These are phyloP conservation scores for Leucoagaricus sp. DNA, from an alignment of 1,284 basidiomycete genomes.

Conservation along the genomic window DNA sequence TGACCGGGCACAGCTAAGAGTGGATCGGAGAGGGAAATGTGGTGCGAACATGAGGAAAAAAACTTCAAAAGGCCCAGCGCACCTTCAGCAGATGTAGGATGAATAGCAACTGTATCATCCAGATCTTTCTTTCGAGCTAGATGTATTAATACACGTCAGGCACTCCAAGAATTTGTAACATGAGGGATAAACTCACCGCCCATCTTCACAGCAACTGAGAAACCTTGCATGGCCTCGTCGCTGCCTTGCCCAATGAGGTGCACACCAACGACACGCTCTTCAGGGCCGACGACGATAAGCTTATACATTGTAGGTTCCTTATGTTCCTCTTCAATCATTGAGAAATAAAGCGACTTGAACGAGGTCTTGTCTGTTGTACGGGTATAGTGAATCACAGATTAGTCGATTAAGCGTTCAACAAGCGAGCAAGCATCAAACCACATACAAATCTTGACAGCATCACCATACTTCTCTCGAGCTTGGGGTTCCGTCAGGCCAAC, in stretches of 20 bases:
- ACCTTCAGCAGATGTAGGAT: slow-evolving; percentile 82
- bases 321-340: slow-evolving; percentile 83
- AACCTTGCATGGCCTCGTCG: slow-evolving; percentile 94
- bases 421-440: slow-evolving; percentile 16
- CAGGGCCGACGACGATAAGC: slow-evolving; percentile 82
- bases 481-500: slow-evolving; percentile 92
- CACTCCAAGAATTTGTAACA: not conserved
- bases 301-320: slow-evolving; percentile 96
- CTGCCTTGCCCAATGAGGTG: slow-evolving; percentile 91
- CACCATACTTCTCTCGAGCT: slow-evolving; percentile 86
- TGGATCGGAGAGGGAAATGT: not conserved
- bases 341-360: slow-evolving; percentile 87
- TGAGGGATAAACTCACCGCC: slow-evolving; percentile 55
- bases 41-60: not conserved
- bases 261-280: slow-evolving; percentile 93
- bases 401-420: not conserved
- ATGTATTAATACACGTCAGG: slow-evolving; percentile 6
- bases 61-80: slow-evolving; percentile 21
- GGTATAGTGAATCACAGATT: not conserved
- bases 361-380: slow-evolving; percentile 60
- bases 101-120: slow-evolving; percentile 91
- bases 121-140: slow-evolving; percentile 82
- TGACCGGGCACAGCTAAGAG: not conserved
- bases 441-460: slow-evolving; percentile 88
- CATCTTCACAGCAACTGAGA: slow-evolving; percentile 96